Conservation (phyloP, 2,329 filamentous ascomycete species). For the Akanthomyces dipterigenus region DNA sequence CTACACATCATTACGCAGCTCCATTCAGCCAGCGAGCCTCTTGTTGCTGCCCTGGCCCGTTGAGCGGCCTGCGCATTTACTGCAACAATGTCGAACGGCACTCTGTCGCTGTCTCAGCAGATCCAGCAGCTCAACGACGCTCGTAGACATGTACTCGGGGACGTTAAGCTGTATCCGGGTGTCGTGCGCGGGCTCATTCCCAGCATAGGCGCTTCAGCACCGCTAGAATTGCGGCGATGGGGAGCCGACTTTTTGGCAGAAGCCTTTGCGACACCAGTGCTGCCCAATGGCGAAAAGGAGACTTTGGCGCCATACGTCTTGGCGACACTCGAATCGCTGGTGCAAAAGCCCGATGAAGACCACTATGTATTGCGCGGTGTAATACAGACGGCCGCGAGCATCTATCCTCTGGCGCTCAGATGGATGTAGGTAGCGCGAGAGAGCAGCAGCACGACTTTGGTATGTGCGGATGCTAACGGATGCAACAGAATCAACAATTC, state of each 20-base stretch:
- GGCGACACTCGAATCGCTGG: slow-evolving; percentile 63
- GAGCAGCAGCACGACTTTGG: slow-evolving; percentile 4
- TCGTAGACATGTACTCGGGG: slow-evolving; percentile 79
- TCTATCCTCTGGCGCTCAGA: slow-evolving; percentile 86
- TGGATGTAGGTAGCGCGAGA: slow-evolving; percentile 70
- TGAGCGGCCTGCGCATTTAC: background rate
- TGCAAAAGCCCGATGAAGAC: slow-evolving; percentile 71
- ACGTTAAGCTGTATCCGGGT: slow-evolving; percentile 82
- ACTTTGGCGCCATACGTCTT: slow-evolving; percentile 70
- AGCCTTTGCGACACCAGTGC: slow-evolving; percentile 86
- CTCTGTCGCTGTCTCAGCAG: slow-evolving; percentile 62
- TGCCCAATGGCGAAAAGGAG: slow-evolving; percentile 73
- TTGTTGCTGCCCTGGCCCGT: background rate
- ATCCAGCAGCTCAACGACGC: slow-evolving; percentile 85
- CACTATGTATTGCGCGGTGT: slow-evolving; percentile 74
- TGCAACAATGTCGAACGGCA: slow-evolving; percentile 42
- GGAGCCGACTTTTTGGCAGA: slow-evolving; percentile 93
- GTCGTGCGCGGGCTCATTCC: slow-evolving; percentile 91
- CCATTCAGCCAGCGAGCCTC: background rate
- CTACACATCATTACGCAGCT: background rate
- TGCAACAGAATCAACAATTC: slow-evolving; percentile 74
- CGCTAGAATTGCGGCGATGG: slow-evolving; percentile 85
- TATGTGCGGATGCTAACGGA: slow-evolving; percentile 9
- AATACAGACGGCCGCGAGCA: slow-evolving; percentile 82
- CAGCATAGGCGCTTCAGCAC: slow-evolving; percentile 69